Evolutionary conservation across 2,329 filamentous ascomycete species (phyloP), one percentile per base, ranked within the genome.

Genomic region (Pseudocercospora vitis): DNA sequence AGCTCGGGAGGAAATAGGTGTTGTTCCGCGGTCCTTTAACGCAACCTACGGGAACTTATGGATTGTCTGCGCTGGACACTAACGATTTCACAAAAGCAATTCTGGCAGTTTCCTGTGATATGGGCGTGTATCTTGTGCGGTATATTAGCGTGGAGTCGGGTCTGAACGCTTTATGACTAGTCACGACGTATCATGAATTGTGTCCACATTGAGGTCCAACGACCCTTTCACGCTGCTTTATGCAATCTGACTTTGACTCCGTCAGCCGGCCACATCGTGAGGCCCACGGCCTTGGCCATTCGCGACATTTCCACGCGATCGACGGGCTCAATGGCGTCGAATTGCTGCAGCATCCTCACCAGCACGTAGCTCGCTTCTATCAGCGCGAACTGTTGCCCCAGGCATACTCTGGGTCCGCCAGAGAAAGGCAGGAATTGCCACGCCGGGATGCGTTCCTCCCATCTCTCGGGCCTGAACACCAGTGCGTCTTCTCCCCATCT

Each of bases 331-430:
- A 73, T 62, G 1, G 31, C 58, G 7, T 85, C 82, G 66, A 87
- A 94, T 21, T 79, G 76, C 75, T 92, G 88, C 65, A 91, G 81
- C 61, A 92, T 65, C 45, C 88, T 76, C 23, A 85, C 83, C 53
- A 90, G 77, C 9, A 87, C 84, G 67, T 91, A 91, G 21, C 75
- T 75, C 76, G 88, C 87, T 76, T 91, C 87, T 0, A 86, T 89
- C 40, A 91, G 72, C 11, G 88, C 88, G 68, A 91, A 91, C 70
- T 91, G 87, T 76, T 91, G 65, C 3, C 64, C 65, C 21, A 70
- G 46, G 57, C 64, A 72, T 7, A 68, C 66, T 7, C 68, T 32
- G 7, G 68, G 62, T 2, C 68, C 69, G 14, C 68, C 68, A 39
- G 66, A 67, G 58, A 73, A 73, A 3, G 70, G 70, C 16, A 71